phyloP scores from a whole-genome alignment of 768 basidiomycete species.

The Mycena floridula region DNA sequence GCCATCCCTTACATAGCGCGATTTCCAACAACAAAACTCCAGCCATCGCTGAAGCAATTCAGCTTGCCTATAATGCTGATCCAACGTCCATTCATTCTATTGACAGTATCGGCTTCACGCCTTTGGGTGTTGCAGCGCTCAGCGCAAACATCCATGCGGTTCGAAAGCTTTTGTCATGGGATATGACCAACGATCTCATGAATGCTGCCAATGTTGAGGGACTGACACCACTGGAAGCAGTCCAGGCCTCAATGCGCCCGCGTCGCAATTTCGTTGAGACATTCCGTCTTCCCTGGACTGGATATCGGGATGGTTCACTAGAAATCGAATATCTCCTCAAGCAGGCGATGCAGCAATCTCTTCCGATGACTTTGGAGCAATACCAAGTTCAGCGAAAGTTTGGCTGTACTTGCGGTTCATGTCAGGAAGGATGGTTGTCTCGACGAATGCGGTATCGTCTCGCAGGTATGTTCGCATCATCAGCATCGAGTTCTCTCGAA shows the following conservation, averaged over 20 bases:
- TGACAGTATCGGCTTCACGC: neutral
- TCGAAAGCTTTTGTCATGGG: neutral
- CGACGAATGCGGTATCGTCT: too few species aligned
- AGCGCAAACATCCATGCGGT: neutral
- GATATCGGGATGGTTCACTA: neutral
- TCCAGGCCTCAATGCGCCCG: neutral
- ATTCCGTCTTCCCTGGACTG: neutral
- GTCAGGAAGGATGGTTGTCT: conserved; percentile 11
- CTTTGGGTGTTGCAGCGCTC: neutral
- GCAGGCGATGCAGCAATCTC: neutral
- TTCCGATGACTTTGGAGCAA: neutral
- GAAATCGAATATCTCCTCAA: neutral
- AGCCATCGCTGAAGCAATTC: conserved; percentile 2
- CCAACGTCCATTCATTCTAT: neutral
- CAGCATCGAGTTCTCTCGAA: too few species aligned
- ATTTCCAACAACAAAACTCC: conserved; percentile 3
- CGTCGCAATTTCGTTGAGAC: neutral
- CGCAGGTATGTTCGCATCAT: too few species aligned
- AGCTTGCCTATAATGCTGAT: conserved; percentile 1
- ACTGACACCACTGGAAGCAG: neutral
- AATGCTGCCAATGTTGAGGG: neutral
- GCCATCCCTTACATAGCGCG: conserved; percentile 6
- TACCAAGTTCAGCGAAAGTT: conserved; percentile 13
- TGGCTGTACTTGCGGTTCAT: conserved; percentile 16
- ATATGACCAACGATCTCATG: too few species aligned